Base-by-base conservation (phyloP, 805 yeast genomes). In the Maudiozyma pseudohumilis region DNA sequence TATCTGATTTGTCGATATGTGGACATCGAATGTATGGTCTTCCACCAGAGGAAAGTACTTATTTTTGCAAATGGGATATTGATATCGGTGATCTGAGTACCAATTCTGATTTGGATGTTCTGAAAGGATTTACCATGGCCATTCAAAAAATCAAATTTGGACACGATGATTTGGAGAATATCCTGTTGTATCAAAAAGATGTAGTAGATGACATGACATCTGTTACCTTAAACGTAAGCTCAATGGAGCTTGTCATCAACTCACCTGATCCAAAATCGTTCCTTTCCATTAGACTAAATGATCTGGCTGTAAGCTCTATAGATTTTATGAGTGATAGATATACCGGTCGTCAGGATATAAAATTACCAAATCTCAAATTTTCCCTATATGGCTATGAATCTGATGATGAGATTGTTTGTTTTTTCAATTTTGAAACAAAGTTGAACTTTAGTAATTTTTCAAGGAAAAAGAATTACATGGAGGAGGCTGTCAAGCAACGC, bases 21-120 rank as follows among this genome's bases (percentile, higher is more conserved):
- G 94, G 95, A 1, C 95, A 89, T 56, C 68, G 97, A 50, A 77
- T 88, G 78, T 86, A 86, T 64, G 98, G 98, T 0, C 55, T 86
- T 2, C 95, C 95, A 0, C 96, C 96, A 0, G 64, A 68, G 6
- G 94, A 85, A 53, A 86, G 89, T 1, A 85, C 96, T 0, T 92
- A 84, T 53, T 76, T 74, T 45, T 87, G 96, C 50, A 79, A 83
- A 42, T 92, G 98, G 98, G 88, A 81, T 41, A 75, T 92, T 47
- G 74, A 71, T 20, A 53, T 80, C 1, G 94, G 88, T 8, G 65
- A 63, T 4, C 60, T 87, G 4, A 40, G 48, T 1, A 58, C 84
- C 10, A 69, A 75, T 39, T 72, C 83, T 1, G 60, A 68, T 8
- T 64, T 77, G 0, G 40, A 48, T 4, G 68, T 75, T 40, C 18